phyloP scores from a whole-genome alignment of 1,284 basidiomycete genomes.

The Ganoderma multipileum region DNA sequence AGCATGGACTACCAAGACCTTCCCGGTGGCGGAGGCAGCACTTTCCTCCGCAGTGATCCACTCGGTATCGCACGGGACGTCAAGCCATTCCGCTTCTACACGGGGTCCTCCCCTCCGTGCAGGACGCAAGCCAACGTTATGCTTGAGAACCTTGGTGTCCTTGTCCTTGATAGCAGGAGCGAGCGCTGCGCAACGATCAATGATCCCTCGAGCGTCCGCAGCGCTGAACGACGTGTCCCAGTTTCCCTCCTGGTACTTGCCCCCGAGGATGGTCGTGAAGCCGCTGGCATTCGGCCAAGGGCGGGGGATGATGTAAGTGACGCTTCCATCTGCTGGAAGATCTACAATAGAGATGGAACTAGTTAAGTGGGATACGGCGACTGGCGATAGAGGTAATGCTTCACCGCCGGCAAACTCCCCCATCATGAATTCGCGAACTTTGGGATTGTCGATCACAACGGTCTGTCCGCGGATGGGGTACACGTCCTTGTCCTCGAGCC shows the following conservation, averaged over 20 bases:
- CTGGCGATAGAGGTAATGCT: neutral
- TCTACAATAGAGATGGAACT: neutral
- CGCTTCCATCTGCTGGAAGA: conserved; percentile 60
- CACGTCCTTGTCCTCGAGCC: conserved; percentile 76
- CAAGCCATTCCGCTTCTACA: conserved; percentile 64
- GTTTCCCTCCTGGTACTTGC: conserved; percentile 55
- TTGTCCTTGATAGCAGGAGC: conserved; percentile 45
- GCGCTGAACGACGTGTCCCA: conserved; percentile 59
- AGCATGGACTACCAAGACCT: conserved; percentile 70
- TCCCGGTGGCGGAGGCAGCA: conserved; percentile 46
- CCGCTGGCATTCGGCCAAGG: conserved; percentile 43
- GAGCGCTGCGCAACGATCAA: conserved; percentile 49
- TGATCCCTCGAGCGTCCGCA: conserved; percentile 50
- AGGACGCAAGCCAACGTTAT: conserved; percentile 78
- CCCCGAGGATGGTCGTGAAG: conserved; percentile 58
- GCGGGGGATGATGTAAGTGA: conserved; percentile 64
- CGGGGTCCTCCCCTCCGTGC: conserved; percentile 72
- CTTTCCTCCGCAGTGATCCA: conserved; percentile 38
- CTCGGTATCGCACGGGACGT: conserved; percentile 44
- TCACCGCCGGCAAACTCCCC: conserved; percentile 19
- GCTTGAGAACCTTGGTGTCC: conserved; percentile 55
- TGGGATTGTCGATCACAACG: conserved; percentile 77
- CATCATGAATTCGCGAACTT: conserved; percentile 48
- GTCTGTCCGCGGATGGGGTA: conserved; percentile 90
- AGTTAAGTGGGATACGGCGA: neutral